phyloP scores from a whole-genome alignment of 441 rosid genomes.

The Erysimum cheiri region DNA sequence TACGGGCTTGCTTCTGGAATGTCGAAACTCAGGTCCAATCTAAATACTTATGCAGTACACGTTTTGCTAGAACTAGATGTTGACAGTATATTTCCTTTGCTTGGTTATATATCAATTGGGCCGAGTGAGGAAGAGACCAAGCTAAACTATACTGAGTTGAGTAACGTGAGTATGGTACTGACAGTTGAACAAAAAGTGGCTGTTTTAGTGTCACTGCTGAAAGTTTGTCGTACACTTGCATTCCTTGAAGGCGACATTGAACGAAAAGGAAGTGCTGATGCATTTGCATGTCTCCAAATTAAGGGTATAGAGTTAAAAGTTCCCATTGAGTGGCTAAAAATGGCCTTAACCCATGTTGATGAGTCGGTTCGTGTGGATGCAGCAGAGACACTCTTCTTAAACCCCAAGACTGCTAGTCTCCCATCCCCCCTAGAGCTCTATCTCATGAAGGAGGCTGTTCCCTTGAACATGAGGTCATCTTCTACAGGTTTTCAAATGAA shows the following conservation, averaged over 20 bases:
- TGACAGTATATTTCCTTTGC: constrained; percentile 92
- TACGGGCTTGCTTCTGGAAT: constrained; percentile 88
- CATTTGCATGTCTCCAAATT: constrained; percentile 63
- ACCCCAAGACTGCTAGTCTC: constrained; percentile 87
- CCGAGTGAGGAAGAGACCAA: constrained; percentile 59
- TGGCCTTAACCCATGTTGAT: constrained; percentile 92
- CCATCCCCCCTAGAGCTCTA: constrained; percentile 86
- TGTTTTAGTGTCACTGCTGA: constrained; percentile 82
- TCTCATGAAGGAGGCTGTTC: constrained; percentile 82
- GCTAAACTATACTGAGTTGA: constrained; percentile 48
- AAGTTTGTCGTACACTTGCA: constrained; percentile 90
- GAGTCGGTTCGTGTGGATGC: constrained; percentile 95
- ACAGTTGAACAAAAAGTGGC: constrained; percentile 82
- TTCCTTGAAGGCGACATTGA: constrained; percentile 93
- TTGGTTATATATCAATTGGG: constrained; percentile 67
- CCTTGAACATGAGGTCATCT: constrained; percentile 96
- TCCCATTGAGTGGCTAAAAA: constrained; percentile 77
- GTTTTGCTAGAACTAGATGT: constrained; percentile 81
- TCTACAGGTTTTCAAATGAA: constrained; percentile 99
- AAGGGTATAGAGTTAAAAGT: constrained; percentile 77
- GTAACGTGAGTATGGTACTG: constrained; percentile 49
- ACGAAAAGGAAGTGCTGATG: constrained; percentile 45
- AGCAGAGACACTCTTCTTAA: constrained; percentile 91
- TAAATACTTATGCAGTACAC: constrained; percentile 89
- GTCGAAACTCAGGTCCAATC: constrained; percentile 94